phyloP scores from a whole-genome alignment of 176 grass and related monocot species.

The Avena atlantica region DNA sequence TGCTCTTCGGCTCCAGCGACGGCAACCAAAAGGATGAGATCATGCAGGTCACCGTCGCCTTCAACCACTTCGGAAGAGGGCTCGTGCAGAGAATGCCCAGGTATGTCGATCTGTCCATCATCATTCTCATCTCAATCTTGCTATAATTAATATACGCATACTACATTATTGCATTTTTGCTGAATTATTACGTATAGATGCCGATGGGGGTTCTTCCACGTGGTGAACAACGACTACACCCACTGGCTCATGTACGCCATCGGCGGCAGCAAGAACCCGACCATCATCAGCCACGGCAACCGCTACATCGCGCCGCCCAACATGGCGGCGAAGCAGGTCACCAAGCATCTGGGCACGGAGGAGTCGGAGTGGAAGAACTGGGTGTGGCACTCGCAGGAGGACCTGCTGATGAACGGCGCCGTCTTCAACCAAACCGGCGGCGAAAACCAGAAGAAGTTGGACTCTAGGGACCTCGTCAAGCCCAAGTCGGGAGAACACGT shows the following conservation, averaged over 20 bases:
- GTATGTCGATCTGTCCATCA: conserved; percentile 10
- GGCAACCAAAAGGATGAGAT: conserved; percentile 46
- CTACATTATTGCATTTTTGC: background rate
- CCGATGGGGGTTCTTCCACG: conserved; percentile 91
- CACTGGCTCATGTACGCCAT: conserved; percentile 94
- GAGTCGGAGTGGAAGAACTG: conserved; percentile 76
- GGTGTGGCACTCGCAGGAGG: conserved; percentile 76
- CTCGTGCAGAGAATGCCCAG: conserved; percentile 90
- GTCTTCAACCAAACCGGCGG: conserved; percentile 62
- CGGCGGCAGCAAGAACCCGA: conserved; percentile 81
- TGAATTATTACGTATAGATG: conserved; percentile 40
- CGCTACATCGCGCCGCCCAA: conserved; percentile 79
- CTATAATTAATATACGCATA: too few species aligned
- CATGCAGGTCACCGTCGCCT: conserved; percentile 89
- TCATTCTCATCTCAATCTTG: background rate
- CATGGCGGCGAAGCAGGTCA: conserved; percentile 69
- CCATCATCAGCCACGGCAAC: conserved; percentile 91
- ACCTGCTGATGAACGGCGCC: conserved; percentile 74
- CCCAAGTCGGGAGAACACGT: conserved; percentile 65
- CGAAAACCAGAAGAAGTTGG: conserved; percentile 14
- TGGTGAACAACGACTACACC: conserved; percentile 94
- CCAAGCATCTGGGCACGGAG: conserved; percentile 52
- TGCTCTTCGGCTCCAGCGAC: conserved; percentile 81
- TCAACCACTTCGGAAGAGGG: conserved; percentile 85
- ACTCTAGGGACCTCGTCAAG: conserved; percentile 61